Evolutionary conservation across 2,329 filamentous ascomycete genomes (phyloP).

Genomic region (Neofusicoccum cordaticola): DNA sequence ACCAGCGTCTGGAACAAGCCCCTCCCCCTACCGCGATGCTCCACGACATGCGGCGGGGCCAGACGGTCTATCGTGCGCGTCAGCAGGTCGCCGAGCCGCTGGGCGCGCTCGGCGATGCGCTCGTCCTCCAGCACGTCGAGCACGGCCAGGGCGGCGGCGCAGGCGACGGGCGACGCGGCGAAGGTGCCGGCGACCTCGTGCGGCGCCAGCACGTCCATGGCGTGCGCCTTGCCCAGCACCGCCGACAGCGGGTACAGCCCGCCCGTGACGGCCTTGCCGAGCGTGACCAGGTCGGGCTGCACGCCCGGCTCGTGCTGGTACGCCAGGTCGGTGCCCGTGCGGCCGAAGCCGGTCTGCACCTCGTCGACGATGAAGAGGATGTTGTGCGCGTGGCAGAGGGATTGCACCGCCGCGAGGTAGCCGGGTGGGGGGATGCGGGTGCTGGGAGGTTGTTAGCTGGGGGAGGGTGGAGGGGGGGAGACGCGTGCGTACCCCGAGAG

Average conservation of each 20-base stretch:
- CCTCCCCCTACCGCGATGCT: background rate
- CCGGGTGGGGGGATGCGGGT: background rate
- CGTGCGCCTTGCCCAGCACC: constrained; percentile 12
- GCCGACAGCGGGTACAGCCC: constrained; percentile 14
- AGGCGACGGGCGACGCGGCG: constrained; percentile 9
- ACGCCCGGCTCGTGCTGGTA: constrained; percentile 47
- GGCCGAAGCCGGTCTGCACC: constrained; percentile 44
- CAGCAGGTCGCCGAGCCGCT: background rate
- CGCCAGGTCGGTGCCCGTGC: constrained; percentile 36
- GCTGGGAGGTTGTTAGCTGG: background rate
- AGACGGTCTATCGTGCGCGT: background rate
- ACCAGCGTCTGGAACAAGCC: background rate
- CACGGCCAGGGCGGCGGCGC: background rate
- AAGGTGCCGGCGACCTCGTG: constrained; percentile 19
- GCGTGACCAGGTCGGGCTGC: constrained; percentile 90
- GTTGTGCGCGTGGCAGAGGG: constrained; percentile 42
- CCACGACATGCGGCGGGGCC: background rate
- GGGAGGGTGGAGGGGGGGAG: background rate
- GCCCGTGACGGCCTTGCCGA: constrained; percentile 61
- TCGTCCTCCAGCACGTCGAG: background rate
- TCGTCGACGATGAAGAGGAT: constrained; percentile 45
- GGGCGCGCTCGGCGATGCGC: background rate
- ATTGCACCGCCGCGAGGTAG: background rate
- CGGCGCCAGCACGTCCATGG: constrained; percentile 8
- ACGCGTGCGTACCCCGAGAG: background rate